These are phyloP conservation scores for Coemansia sp. DNA, from an alignment of 192 early-diverging fungal genomes.

Conservation along the genomic window DNA sequence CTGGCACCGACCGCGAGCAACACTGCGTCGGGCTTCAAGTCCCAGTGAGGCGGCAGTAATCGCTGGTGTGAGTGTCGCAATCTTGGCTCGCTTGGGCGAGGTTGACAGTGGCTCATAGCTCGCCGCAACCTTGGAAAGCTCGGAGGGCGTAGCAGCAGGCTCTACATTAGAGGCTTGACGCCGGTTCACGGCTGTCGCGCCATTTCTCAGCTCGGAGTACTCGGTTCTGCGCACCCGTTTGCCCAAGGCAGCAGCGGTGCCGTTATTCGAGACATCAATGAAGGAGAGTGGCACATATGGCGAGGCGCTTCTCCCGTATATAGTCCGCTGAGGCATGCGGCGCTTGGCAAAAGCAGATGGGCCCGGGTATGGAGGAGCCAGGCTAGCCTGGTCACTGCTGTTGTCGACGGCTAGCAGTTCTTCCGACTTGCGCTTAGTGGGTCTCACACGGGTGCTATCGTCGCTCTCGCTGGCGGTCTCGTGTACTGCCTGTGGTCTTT, in stretches of 20 bases:
- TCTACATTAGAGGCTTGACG: constrained; percentile 4
- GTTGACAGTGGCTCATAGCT: constrained; percentile 3
- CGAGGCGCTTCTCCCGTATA: not conserved
- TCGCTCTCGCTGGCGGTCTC: not conserved
- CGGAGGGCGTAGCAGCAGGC: constrained; percentile 1
- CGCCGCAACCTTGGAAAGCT: not conserved
- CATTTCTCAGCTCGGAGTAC: constrained; percentile 11
- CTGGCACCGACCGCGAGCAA: constrained; percentile 7
- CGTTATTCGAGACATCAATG: constrained; percentile 25
- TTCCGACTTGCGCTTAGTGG: not conserved
- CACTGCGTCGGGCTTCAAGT: constrained; percentile 28
- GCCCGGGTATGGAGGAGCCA: not conserved
- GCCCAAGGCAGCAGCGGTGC: not conserved
- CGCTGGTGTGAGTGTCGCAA: constrained; percentile 9
- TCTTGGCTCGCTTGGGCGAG: not conserved
- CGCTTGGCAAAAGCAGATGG: not conserved
- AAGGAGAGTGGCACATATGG: constrained; percentile 36
- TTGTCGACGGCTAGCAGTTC: not conserved
- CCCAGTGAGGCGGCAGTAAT: constrained; percentile 37
- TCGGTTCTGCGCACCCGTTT: constrained; percentile 10
- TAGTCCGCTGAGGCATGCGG: constrained; percentile 13
- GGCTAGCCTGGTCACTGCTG: not conserved
- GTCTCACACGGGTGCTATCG: not conserved
- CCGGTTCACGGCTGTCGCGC: constrained; percentile 3
- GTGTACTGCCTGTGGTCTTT: not conserved